A percentile compares a stretch with the other conserved stretches of the same genome.
These are phyloP conservation scores for Melanopsichium pennsylvanicum DNA, from an alignment of 1,284 basidiomycete species.

Conservation along the genomic window DNA sequence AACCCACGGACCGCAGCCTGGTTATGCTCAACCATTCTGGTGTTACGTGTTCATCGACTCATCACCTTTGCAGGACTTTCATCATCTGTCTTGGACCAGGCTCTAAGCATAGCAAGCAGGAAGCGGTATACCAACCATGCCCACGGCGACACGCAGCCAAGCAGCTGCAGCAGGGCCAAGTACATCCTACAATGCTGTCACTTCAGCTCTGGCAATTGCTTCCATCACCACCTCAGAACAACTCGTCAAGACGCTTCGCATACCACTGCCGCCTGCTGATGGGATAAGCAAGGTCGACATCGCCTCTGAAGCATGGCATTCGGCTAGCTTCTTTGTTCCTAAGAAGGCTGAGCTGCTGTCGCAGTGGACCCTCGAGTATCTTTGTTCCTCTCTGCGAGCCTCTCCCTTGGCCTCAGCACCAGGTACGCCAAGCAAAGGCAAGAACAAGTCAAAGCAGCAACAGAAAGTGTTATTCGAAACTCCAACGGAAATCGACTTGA, in stretches of 20 bases:
- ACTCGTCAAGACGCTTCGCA: constrained; percentile 52
- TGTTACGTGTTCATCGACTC: neutral
- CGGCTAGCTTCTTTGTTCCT: constrained; percentile 34
- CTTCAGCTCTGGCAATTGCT: constrained; percentile 22
- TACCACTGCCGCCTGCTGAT: constrained; percentile 20
- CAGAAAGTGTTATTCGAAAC: neutral
- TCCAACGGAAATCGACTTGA: constrained; percentile 9
- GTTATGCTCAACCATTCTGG: neutral
- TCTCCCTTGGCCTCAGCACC: constrained; percentile 5
- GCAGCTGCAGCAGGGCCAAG: constrained; percentile 5
- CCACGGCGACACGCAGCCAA: constrained; percentile 2
- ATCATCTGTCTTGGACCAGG: too few species aligned
- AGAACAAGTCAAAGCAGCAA: constrained; percentile 31
- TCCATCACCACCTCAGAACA: constrained; percentile 55
- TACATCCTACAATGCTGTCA: neutral
- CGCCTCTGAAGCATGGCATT: constrained; percentile 32
- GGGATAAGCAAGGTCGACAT: constrained; percentile 33
- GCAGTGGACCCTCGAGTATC: constrained; percentile 41
- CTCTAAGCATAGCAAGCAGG: too few species aligned
- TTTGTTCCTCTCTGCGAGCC: constrained; percentile 24
- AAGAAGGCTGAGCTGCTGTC: constrained; percentile 52
- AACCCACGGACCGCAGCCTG: constrained; percentile 8
- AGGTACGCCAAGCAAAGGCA: constrained; percentile 21
- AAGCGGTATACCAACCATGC: constrained; percentile 3
- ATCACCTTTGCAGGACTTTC: too few species aligned